Conservation (phyloP, 768 basidiomycete genomes). For the Russula brevipes region DNA sequence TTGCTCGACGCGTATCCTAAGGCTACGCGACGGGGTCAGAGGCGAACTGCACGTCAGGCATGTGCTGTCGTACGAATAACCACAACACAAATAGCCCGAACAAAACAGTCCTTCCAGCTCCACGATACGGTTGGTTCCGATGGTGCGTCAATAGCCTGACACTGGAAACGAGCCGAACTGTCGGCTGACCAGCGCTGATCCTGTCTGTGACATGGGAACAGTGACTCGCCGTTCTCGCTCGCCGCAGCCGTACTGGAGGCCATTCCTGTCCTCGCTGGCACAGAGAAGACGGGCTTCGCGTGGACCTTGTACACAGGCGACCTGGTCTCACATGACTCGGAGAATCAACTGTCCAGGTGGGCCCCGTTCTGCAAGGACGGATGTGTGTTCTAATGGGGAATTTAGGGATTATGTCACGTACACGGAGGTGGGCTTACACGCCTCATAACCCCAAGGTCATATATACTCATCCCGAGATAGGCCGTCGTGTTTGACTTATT, state of each 20-base stretch:
- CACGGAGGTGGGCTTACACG: constrained; percentile 44
- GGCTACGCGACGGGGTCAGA: constrained; percentile 67
- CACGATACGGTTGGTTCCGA: constrained; percentile 58
- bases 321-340: constrained; percentile 65
- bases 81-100: constrained; percentile 49
- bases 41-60: constrained; percentile 61
- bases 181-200: background rate
- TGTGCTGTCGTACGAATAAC: constrained; percentile 59
- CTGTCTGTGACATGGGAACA: background rate
- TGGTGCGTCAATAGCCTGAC: constrained; percentile 40
- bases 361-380: constrained; percentile 18
- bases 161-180: background rate
- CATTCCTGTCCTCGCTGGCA: constrained; percentile 61
- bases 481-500: constrained; percentile 62
- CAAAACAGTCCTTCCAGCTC: constrained; percentile 50
- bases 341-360: constrained; percentile 57
- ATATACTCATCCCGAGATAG: constrained; percentile 33
- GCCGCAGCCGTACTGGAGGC: constrained; percentile 56
- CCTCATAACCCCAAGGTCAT: background rate
- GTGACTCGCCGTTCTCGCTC: constrained; percentile 63
- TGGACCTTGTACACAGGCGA: constrained; percentile 72
- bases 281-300: constrained; percentile 54
- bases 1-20: constrained; percentile 28
- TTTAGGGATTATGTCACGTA: constrained; percentile 55
- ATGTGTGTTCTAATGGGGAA: background rate